Conservation (phyloP, 2,329 filamentous ascomycete species). For the Xylariaceae sp. region DNA sequence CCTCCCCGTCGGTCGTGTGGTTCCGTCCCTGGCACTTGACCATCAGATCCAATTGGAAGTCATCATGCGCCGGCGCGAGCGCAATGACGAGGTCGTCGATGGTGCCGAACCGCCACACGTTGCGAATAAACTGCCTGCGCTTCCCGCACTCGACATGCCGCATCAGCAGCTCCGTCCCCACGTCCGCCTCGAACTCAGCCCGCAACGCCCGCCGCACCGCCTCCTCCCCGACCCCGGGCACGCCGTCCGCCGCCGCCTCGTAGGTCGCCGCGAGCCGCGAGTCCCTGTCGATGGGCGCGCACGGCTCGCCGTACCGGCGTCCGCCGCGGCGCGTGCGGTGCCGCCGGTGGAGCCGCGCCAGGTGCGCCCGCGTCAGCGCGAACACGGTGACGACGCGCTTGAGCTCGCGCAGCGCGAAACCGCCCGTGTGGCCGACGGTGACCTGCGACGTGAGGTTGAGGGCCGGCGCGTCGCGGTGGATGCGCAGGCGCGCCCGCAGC, state of each 20-base stretch:
- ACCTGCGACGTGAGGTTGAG: conserved; percentile 12
- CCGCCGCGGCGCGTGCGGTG: conserved; percentile 1
- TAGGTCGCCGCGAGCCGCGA: conserved; percentile 2
- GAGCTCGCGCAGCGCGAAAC: conserved; percentile 14
- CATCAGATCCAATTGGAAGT: background rate
- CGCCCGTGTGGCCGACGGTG: conserved; percentile 10
- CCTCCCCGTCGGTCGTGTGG: too few species aligned
- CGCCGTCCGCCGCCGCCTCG: background rate
- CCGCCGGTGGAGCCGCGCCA: conserved; percentile 5
- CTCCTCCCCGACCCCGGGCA: background rate
- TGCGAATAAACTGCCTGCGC: too few species aligned
- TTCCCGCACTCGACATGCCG: too few species aligned
- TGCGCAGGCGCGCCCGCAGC: conserved; percentile 10
- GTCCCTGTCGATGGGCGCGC: background rate
- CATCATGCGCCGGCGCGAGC: background rate
- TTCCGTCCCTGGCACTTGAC: background rate
- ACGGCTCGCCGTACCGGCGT: background rate
- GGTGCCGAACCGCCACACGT: conserved; percentile 11
- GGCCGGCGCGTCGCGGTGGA: conserved; percentile 12
- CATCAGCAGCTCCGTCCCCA: background rate
- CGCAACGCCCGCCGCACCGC: background rate
- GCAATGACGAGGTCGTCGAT: conserved; percentile 5
- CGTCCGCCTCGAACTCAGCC: conserved; percentile 3
- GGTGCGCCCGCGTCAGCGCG: background rate
- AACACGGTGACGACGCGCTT: conserved; percentile 13